Evolutionary conservation across 139 green algal genomes (phyloP).

Genomic region (Marvania coccoides): DNA sequence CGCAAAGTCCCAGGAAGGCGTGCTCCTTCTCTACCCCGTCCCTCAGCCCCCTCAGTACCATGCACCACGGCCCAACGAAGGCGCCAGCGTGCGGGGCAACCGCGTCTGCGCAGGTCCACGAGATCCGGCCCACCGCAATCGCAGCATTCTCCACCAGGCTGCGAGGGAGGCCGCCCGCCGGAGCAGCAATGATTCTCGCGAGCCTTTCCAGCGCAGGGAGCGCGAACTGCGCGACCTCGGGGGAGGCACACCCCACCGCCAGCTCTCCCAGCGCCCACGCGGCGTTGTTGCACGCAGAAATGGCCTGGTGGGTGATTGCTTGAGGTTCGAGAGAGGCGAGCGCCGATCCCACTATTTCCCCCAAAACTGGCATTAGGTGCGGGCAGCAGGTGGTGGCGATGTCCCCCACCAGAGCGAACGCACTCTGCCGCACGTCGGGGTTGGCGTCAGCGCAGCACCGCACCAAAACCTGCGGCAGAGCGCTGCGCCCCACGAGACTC

Average conservation of each 20-base stretch:
- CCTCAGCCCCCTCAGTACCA: constrained; percentile 65
- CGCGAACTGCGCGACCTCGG: constrained; percentile 48
- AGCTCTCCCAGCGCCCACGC: constrained; percentile 89
- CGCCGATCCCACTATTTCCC: constrained; percentile 9
- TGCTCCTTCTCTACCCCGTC: constrained; percentile 95
- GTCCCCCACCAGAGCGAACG: constrained; percentile 91
- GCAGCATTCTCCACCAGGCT: constrained; percentile 84
- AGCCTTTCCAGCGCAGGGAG: constrained; percentile 44
- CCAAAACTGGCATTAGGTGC: constrained; percentile 42
- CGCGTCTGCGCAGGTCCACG: constrained; percentile 49
- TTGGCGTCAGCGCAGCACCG: constrained; percentile 29
- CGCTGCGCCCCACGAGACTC: constrained; percentile 49
- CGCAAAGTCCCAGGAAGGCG: constrained; percentile 74
- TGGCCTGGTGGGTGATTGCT: constrained; percentile 26
- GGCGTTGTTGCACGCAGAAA: constrained; percentile 89
- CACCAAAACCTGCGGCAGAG: constrained; percentile 53
- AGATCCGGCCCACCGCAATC: constrained; percentile 83
- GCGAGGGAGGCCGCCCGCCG: constrained; percentile 45
- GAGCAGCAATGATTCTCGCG: constrained; percentile 49
- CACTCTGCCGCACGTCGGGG: constrained; percentile 74
- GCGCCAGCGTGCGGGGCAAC: constrained; percentile 67
- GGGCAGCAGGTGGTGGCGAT: constrained; percentile 54
- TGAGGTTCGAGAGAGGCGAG: constrained; percentile 21
- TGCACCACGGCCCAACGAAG: constrained; percentile 78
- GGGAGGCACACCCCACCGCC: constrained; percentile 49